Evolutionary conservation across 2,329 filamentous ascomycete species (phyloP), one percentile per base, ranked within the genome.

Genomic region (Plenodomus tracheiphilus): DNA sequence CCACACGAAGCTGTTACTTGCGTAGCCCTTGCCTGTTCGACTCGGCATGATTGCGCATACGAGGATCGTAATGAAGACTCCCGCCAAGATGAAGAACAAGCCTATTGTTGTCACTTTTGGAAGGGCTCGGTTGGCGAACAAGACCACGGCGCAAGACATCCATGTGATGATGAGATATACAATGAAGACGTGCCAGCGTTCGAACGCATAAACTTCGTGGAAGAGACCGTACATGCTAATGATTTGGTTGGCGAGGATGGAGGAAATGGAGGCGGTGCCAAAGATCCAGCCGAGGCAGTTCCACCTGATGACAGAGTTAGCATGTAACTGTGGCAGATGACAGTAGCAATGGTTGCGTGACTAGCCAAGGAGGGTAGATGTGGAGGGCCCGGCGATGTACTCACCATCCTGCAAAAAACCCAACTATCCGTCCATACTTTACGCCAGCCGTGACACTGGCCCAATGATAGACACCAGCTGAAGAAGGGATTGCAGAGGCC

Each of bases 21-120:
- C 76, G 50, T 77, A 67, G 2, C 73, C 77, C 9, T 62, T 62
- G 3, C 77, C 78, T 4, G 67, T 77, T 21, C 55, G 66, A 35
- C 66, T 68, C 6, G 80, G 79, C 78, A 85, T 84, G 43, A 80
- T 79, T 0, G 79, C 76, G 16, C 81, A 79, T 4, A 82, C 79
- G 38, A 85, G 54, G 30, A 84, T 71, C 0, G 81, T 82, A 43
- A 85, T 70, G 46, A 85, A 65, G 21, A 82, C 77, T 4, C 82
- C 81, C 2, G 71, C 74, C 7, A 84, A 53, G 20, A 82, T 77
- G 34, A 81, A 68, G 54, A 81, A 75, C 5, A 83, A 69, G 1
- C 82, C 83, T 8, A 83, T 60, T n/a, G 79, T 77, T 50, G 82
- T 80, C 43, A 85, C 57, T 15, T 70, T 65, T 1, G 79, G 83